These are phyloP conservation scores for Breviolum minutum DNA, from an alignment of 73 alveolate species.

Conservation along the genomic window DNA sequence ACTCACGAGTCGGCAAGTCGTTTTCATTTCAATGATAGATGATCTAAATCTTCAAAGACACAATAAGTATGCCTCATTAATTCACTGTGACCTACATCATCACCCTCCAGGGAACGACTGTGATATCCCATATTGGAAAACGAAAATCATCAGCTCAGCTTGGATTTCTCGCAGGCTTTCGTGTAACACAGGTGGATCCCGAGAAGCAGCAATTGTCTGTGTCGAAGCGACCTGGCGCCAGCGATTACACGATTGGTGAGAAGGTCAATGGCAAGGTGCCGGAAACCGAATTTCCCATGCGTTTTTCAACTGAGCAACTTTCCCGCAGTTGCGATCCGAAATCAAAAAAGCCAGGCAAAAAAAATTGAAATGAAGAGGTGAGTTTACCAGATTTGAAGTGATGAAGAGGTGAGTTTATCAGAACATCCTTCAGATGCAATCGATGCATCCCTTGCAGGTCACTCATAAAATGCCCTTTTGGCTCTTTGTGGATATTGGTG, in stretches of 20 bases:
- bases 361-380: neutral
- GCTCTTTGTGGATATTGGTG: conserved; percentile 73
- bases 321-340: neutral
- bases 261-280: conserved; percentile 88
- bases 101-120: too few relatives aligned
- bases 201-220: conserved; percentile 55
- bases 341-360: neutral
- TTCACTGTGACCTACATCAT: too few relatives aligned
- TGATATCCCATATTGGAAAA: too few relatives aligned
- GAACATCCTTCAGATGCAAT: neutral
- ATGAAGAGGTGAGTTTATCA: neutral
- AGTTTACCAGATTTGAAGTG: neutral
- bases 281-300: neutral
- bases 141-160: too few relatives aligned
- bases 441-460: conserved; percentile 14
- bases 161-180: conserved; percentile 18
- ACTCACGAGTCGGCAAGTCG: too few relatives aligned
- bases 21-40: too few relatives aligned
- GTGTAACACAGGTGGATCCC: conserved; percentile 73
- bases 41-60: too few relatives aligned
- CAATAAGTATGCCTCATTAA: too few relatives aligned
- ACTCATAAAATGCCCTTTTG: conserved; percentile 54
- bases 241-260: conserved; percentile 8
- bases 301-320: neutral
- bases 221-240: conserved; percentile 62